A percentile compares a stretch with the other conserved stretches of the same genome.
phyloP scores from a whole-genome alignment of 257 asterid species.

The Gardenia jasminoides region DNA sequence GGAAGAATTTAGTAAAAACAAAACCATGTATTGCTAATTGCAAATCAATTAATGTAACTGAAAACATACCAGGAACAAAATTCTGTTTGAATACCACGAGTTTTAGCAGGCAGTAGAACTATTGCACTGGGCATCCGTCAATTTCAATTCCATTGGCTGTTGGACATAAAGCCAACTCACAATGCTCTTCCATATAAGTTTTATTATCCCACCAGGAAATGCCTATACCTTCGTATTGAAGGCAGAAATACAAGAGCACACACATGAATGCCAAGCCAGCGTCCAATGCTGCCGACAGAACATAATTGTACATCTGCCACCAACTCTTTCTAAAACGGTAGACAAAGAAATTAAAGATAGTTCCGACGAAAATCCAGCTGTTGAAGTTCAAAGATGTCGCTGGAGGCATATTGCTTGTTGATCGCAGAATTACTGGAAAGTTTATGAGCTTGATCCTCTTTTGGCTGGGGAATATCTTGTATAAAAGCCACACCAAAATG shows the following conservation, averaged over 20 bases:
- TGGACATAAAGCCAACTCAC: slow-evolving; percentile 56
- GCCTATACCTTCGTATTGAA: slow-evolving; percentile 21
- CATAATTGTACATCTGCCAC: slow-evolving; percentile 77
- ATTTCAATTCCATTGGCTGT: slow-evolving; percentile 53
- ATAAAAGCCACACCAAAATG: slow-evolving; percentile 36
- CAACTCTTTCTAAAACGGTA: slow-evolving; percentile 57
- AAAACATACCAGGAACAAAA: neutral
- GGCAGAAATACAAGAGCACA: slow-evolving; percentile 42
- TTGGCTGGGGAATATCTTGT: slow-evolving; percentile 48
- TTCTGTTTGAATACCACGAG: neutral
- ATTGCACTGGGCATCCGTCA: slow-evolving; percentile 59
- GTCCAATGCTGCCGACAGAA: slow-evolving; percentile 70
- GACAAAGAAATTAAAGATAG: slow-evolving; percentile 48
- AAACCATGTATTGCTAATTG: too few relatives aligned
- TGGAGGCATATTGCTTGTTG: slow-evolving; percentile 64
- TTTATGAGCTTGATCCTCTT: slow-evolving; percentile 57
- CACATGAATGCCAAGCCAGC: slow-evolving; percentile 83
- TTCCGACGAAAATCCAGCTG: slow-evolving; percentile 58
- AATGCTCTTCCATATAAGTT: slow-evolving; percentile 37
- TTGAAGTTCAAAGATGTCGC: slow-evolving; percentile 62
- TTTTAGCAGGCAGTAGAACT: neutral
- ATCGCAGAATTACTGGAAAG: slow-evolving; percentile 62
- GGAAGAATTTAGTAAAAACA: too few relatives aligned
- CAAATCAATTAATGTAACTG: neutral
- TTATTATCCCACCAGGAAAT: slow-evolving; percentile 58